Percentiles rank a stretch among this genome's conserved stretches.
Evolutionary conservation across 257 asterid species (phyloP).

Genomic region (Solanum sitiens): DNA sequence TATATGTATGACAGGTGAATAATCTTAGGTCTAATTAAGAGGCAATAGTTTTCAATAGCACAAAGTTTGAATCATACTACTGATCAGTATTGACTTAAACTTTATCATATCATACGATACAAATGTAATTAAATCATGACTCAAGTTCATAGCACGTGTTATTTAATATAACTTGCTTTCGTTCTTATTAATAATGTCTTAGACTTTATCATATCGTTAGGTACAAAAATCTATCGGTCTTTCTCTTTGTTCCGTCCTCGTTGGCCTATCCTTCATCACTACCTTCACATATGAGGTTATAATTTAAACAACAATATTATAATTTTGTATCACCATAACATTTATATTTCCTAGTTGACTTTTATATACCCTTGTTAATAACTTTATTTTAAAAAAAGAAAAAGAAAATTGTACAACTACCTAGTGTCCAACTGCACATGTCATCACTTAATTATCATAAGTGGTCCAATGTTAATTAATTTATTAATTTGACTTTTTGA

Average conservation of each 20-base stretch:
- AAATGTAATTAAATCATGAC: not conserved
- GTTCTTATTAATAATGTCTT: not conserved
- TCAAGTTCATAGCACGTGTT: not conserved
- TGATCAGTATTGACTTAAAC: not conserved
- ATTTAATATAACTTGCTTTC: not conserved
- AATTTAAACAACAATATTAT: not conserved
- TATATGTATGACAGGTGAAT: not conserved
- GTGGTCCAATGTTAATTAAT: not conserved
- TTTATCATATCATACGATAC: not conserved
- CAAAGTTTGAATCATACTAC: not conserved
- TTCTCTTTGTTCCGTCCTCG: not conserved
- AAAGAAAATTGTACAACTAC: not conserved
- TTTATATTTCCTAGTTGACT: not conserved
- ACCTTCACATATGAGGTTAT: not conserved
- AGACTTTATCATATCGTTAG: not conserved
- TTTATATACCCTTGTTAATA: not conserved
- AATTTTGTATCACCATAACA: not conserved
- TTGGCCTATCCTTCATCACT: not conserved
- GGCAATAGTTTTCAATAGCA: not conserved
- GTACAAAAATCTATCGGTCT: not conserved
- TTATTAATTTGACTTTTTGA: constrained; percentile 2
- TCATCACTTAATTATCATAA: not conserved
- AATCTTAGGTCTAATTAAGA: not conserved
- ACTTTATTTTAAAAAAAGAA: not conserved
- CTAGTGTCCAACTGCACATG: not conserved